Conservation (phyloP, 345 rosid species). For the Streptanthus diversifolius region DNA sequence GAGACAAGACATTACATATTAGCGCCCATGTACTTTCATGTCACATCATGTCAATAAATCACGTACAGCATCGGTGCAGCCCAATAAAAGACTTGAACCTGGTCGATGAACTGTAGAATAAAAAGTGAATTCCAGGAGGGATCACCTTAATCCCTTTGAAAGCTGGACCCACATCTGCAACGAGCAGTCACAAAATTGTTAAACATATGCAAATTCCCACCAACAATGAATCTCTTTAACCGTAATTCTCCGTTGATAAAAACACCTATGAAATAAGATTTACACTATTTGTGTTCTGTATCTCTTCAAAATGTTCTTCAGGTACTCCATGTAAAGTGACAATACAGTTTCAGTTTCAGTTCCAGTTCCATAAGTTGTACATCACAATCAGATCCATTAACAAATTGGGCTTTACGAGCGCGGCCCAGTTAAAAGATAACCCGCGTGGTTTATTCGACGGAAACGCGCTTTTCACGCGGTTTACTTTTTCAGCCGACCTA, state of each 20-base stretch:
- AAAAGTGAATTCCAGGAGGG: conserved; percentile 88
- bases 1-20: background rate
- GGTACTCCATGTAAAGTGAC: background rate
- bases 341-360: background rate
- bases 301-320: background rate
- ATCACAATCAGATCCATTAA: background rate
- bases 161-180: conserved; percentile 67
- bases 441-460: background rate
- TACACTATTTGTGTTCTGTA: background rate
- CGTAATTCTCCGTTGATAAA: background rate
- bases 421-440: background rate
- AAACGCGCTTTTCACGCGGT: conserved; percentile 20
- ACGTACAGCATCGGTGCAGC: conserved; percentile 89
- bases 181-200: background rate
- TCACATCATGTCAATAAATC: background rate
- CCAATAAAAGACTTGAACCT: conserved; percentile 55
- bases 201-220: background rate
- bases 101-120: conserved; percentile 72
- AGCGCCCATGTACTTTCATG: background rate
- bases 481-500: conserved; percentile 16
- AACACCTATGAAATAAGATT: background rate
- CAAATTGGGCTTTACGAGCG: background rate
- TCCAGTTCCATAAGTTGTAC: too few relatives aligned
- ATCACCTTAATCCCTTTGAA: conserved; percentile 95
- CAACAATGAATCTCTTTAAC: background rate